Base-by-base conservation (phyloP, 179 eudicot species). In the Beta macrorhiza region DNA sequence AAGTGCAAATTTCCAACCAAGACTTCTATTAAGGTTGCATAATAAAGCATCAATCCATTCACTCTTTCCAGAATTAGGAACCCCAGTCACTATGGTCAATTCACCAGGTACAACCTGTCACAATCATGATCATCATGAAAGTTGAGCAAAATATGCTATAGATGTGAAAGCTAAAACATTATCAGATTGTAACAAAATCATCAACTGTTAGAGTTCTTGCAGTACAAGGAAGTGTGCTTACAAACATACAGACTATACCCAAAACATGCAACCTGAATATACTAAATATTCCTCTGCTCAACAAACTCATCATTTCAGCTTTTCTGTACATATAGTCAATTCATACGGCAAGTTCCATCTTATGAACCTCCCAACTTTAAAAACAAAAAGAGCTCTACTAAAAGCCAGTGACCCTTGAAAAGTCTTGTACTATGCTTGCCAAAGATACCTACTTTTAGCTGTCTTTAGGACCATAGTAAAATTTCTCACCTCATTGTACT, bases 11-110 rank as follows among this genome's bases (percentile, higher is more conserved):
- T 89, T 96, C 98, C 98, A 96, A 10, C 93, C 93, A 86, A 82
- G 85, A 84, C 84, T 89, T 69, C 75, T 81, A 86, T 87, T 92
- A 55, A 96, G 91, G 87, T 96, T 96, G 91, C 97, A 91, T 78
- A 93, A 44, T 53, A 96, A 91, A 80, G 99, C 96, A 87, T 96
- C 99, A 87, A 93, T 93, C 99, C 99, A 96, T 85, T 96, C 99
- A 79, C 99, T 96, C 90, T 96, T 96, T 78, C 99, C 99, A 56
- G 99, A 93, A 89, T 96, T 96, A 14, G 99, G 99, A 78, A 96
- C 94, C 85, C 99, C 99, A 0, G 98, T 92, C 65, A 96, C 96
- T 79, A 96, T 79, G 49, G 99, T 96, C 88, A 96, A 83, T 86
- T 96, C 99, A 82, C 99, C 99, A 37, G 99, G 99, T 68, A 96